phyloP scores from a whole-genome alignment of 1,139 yeast genomes.

The Yamadazyma blattariae region DNA sequence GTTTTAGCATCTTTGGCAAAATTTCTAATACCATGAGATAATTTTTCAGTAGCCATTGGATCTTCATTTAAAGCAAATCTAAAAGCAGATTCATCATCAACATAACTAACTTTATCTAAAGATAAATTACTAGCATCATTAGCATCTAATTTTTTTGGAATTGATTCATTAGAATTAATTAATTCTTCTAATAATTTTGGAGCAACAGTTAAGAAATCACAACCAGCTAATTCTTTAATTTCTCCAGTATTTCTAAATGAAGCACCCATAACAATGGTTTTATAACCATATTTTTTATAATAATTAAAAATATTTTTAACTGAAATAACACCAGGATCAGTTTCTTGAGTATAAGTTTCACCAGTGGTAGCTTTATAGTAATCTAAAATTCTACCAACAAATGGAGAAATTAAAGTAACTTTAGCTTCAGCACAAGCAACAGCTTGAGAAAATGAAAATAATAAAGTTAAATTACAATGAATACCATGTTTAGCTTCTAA shows the following conservation, averaged over 20 bases:
- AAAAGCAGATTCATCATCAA: constrained; percentile 86
- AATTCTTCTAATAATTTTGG: constrained; percentile 92
- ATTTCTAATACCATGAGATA: constrained; percentile 95
- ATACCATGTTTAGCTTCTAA: constrained; percentile 87
- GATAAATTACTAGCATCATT: constrained; percentile 52
- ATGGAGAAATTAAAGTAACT: constrained; percentile 95
- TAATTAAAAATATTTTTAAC: constrained; percentile 90
- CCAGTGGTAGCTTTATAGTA: constrained; percentile 98
- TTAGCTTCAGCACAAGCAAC: constrained; percentile 99
- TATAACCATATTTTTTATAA: constrained; percentile 95
- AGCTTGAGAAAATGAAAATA: constrained; percentile 95
- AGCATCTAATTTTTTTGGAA: constrained; percentile 77
- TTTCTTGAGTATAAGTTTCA: constrained; percentile 72
- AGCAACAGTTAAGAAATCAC: constrained; percentile 93
- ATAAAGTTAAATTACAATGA: constrained; percentile 93
- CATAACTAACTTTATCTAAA: constrained; percentile 70
- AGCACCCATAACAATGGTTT: constrained; percentile 99
- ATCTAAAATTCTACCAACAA: constrained; percentile 98
- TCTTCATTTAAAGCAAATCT: constrained; percentile 92
- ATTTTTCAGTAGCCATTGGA: constrained; percentile 98
- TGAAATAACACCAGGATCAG: constrained; percentile 95
- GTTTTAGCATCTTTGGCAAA: constrained; percentile 94
- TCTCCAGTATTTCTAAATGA: constrained; percentile 98
- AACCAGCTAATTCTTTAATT: constrained; percentile 96
- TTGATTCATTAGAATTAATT: constrained; percentile 68